Conservation (phyloP, 2,329 filamentous ascomycete genomes). For the Botrytis medusae region DNA sequence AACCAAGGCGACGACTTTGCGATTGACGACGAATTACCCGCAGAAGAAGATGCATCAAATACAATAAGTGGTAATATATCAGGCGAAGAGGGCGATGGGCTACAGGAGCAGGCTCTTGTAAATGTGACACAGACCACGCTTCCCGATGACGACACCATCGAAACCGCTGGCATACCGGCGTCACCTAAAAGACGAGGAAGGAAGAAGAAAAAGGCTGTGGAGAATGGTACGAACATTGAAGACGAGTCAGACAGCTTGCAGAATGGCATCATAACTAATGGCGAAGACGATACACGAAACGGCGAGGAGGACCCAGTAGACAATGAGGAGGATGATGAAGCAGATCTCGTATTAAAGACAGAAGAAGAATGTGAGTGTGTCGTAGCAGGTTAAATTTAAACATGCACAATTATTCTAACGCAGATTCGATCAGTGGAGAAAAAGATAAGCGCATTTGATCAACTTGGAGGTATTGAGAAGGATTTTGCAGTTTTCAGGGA, state of each 20-base stretch:
- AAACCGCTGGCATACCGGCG: constrained; percentile 29
- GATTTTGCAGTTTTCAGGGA: constrained; percentile 86
- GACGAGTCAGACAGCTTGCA: constrained; percentile 28
- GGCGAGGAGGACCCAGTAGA: constrained; percentile 53
- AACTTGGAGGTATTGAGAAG: constrained; percentile 77
- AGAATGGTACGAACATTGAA: constrained; percentile 33
- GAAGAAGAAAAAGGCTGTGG: constrained; percentile 40
- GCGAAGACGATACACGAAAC: constrained; percentile 42
- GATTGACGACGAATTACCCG: constrained; percentile 45
- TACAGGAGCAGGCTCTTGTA: constrained; percentile 48
- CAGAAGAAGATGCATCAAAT: constrained; percentile 42
- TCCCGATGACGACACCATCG: constrained; percentile 43
- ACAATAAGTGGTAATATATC: constrained; percentile 39
- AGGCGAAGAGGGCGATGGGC: constrained; percentile 45
- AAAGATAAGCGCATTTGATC: constrained; percentile 77
- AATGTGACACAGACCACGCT: constrained; percentile 44
- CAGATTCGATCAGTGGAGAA: constrained; percentile 60
- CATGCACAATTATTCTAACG: constrained; percentile 1
- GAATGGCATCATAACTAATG: constrained; percentile 32
- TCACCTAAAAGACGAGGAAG: constrained; percentile 40
- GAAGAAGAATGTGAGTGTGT: constrained; percentile 61
- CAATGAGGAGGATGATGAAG: constrained; percentile 54
- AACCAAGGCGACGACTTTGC: constrained; percentile 47
- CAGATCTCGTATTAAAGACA: constrained; percentile 57
- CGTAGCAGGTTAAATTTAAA: background rate